A percentile compares a stretch with the other conserved stretches of the same genome.
These are phyloP conservation scores for Aspergillus saccharolyticus DNA, from an alignment of 495 filamentous ascomycete genomes.

Conservation along the genomic window DNA sequence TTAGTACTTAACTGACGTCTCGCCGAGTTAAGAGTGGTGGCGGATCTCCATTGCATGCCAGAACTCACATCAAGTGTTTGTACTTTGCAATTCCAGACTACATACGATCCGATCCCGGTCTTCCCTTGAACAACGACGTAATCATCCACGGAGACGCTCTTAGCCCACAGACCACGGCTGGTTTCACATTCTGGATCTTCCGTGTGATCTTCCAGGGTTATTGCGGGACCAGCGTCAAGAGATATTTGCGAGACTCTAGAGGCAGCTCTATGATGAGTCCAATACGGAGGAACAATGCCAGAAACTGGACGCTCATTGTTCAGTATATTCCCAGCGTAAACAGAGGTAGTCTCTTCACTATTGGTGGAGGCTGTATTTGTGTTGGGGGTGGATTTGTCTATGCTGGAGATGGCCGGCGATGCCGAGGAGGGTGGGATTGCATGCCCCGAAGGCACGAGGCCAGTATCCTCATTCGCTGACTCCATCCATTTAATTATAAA, in stretches of 20 bases:
- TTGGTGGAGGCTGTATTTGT: constrained; percentile 3
- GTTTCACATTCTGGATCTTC: constrained; percentile 55
- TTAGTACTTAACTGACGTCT: constrained; percentile 13
- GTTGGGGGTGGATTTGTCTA: constrained; percentile 8
- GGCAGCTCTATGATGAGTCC: constrained; percentile 42
- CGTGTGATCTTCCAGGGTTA: constrained; percentile 68
- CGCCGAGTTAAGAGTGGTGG: not conserved
- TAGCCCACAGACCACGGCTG: constrained; percentile 62
- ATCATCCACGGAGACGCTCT: constrained; percentile 60
- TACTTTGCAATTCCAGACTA: constrained; percentile 69
- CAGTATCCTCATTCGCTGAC: constrained; percentile 42
- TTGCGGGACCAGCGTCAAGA: constrained; percentile 37
- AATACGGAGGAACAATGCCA: constrained; percentile 45
- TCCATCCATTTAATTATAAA: constrained; percentile 46
- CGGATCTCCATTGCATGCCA: not conserved
- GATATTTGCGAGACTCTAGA: constrained; percentile 45
- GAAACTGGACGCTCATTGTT: constrained; percentile 36
- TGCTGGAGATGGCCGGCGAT: constrained; percentile 8
- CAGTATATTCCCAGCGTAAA: constrained; percentile 11
- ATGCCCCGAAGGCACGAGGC: constrained; percentile 27
- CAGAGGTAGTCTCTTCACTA: constrained; percentile 11
- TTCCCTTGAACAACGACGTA: constrained; percentile 59
- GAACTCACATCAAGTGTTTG: constrained; percentile 62
- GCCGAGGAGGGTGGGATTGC: constrained; percentile 22
- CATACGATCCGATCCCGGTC: constrained; percentile 63